Percentiles rank a stretch among this genome's conserved stretches.
Conservation (phyloP, 2,329 filamentous ascomycete genomes). For the Dendrostoma leiphaemia region DNA sequence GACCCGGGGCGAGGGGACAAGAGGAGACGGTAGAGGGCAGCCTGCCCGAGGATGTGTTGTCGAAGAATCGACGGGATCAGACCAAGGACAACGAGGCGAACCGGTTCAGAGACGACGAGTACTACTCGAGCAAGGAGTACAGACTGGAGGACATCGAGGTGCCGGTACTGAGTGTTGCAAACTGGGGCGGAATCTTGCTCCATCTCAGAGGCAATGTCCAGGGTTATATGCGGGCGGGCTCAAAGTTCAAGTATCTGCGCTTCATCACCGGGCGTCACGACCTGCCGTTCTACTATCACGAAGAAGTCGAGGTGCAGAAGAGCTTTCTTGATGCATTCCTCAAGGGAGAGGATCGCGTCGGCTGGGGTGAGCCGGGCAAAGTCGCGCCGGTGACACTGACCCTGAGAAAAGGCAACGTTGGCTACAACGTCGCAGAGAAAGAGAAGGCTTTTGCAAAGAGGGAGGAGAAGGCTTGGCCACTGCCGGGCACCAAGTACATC, state of each 20-base stretch:
- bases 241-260: slow-evolving; percentile 65
- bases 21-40: slow-evolving; percentile 58
- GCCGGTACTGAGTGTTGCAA: slow-evolving; percentile 64
- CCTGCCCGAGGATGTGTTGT: slow-evolving; percentile 50
- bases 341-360: slow-evolving; percentile 60
- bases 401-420: slow-evolving; percentile 64
- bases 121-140: slow-evolving; percentile 66
- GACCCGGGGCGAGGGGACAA: slow-evolving; percentile 28
- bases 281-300: slow-evolving; percentile 68
- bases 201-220: slow-evolving; percentile 69
- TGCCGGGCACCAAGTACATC: slow-evolving; percentile 62
- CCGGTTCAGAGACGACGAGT: slow-evolving; percentile 59
- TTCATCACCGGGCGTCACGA: slow-evolving; percentile 71
- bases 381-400: slow-evolving; percentile 59
- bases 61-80: slow-evolving; percentile 46
- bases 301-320: slow-evolving; percentile 65
- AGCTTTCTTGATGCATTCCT: slow-evolving; percentile 71
- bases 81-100: slow-evolving; percentile 45
- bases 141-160: slow-evolving; percentile 64
- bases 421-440: slow-evolving; percentile 61
- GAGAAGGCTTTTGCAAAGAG: slow-evolving; percentile 56
- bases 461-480: slow-evolving; percentile 64
- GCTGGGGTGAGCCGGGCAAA: slow-evolving; percentile 59
- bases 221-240: slow-evolving; percentile 62
- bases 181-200: slow-evolving; percentile 69